Base-by-base conservation (phyloP, 108 stramenopile genomes). In the Skeletonema menzelii region DNA sequence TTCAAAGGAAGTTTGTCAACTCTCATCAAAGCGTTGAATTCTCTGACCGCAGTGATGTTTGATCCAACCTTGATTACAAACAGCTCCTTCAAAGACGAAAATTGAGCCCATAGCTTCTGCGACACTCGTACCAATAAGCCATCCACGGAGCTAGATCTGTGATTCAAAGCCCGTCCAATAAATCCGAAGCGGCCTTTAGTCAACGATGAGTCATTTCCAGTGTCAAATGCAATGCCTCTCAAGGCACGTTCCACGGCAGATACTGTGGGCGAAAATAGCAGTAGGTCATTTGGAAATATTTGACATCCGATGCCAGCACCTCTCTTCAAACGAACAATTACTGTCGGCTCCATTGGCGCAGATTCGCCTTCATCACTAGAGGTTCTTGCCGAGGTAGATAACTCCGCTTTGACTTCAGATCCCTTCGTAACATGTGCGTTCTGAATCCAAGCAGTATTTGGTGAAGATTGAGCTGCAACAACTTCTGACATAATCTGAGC, bases 41-140 rank as follows among this genome's bases (percentile, higher is more conserved):
- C 83, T 42, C 83, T 69, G n/a, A 81, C 49, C 47, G 83, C 83
- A 56, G 84, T 85, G 12, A 85, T 64, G 70, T 75, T 85, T 4
- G 77, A 69, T 46, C 84, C 84, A 58, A 85, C 67, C 15, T 56
- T 65, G 24, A 85, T 71, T 8, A 82, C 49, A 62, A 71, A 79
- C 47, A 85, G 24, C 59, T 82, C 77, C 37, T 72, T 71, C 27
- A 77, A 34, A 19, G 55, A 70, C 27, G 69, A 55, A 55, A 80
- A 75, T 56, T 69, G 75, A 53, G 28, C 73, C 82, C 82, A 82
- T 12, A 58, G 26, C 46, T 67, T 74, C 49, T 71, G 27, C 31
- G 79, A 76, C 27, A 74, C 82, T 53, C 79, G 62, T 19, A 80
- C 72, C 32, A 66, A 19, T 63, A 79, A 38, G 17, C 82, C 82